These are phyloP conservation scores for Pythium sp. DNA, from an alignment of 352 stramenopile species.

Conservation along the genomic window DNA sequence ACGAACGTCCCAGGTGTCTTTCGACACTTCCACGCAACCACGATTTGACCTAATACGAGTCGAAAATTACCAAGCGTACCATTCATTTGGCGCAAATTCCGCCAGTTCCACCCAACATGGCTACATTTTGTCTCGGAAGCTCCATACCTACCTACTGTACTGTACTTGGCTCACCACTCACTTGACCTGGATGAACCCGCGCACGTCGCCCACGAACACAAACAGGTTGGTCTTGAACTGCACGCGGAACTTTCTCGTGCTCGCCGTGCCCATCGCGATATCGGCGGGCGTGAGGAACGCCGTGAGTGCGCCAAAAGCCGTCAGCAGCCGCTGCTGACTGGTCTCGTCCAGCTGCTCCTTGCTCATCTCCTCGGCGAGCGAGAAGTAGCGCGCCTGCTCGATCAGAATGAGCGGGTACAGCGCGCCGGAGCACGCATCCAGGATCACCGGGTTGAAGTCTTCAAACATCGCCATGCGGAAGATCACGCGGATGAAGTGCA, in stretches of 20 bases:
- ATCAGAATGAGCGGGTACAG: conserved; percentile 84
- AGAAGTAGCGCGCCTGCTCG: conserved; percentile 66
- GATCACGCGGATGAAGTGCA: conserved; percentile 73
- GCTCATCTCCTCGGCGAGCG: conserved; percentile 63
- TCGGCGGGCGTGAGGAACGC: conserved; percentile 63
- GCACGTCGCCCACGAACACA: conserved; percentile 75
- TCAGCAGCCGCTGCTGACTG: conserved; percentile 51
- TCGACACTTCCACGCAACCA: too few relatives aligned
- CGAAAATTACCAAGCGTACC: background rate
- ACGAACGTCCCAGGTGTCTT: too few relatives aligned
- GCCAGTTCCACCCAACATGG: background rate
- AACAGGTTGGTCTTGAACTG: conserved; percentile 84
- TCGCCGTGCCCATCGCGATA: conserved; percentile 53
- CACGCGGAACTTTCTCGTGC: conserved; percentile 64
- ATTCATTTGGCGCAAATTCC: background rate
- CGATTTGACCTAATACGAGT: too few relatives aligned
- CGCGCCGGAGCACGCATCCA: conserved; percentile 65
- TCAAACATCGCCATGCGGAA: conserved; percentile 81
- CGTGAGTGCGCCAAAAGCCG: conserved; percentile 63
- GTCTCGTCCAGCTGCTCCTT: conserved; percentile 43
- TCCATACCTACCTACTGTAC: background rate
- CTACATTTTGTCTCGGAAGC: background rate
- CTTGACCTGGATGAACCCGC: conserved; percentile 82
- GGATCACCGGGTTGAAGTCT: conserved; percentile 69
- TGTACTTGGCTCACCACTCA: conserved; percentile 14